phyloP scores from a whole-genome alignment of 768 basidiomycete genomes.

The Floccularia luteovirens region DNA sequence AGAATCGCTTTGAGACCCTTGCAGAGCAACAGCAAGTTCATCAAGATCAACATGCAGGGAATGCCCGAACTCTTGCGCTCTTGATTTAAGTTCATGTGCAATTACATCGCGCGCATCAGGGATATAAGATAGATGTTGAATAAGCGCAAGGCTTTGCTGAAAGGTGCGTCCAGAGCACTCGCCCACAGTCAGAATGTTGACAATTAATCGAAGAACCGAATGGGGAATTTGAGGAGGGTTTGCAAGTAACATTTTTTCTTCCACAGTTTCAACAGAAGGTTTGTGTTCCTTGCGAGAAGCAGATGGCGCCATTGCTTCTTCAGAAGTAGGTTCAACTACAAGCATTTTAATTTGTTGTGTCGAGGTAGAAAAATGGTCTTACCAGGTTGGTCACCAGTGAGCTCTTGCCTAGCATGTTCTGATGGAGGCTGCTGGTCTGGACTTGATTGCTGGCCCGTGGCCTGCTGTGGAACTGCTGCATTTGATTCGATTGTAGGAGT shows the following conservation, averaged over 20 bases:
- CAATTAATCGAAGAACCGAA: slow-evolving; percentile 79
- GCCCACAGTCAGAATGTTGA: slow-evolving; percentile 95
- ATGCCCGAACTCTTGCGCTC: slow-evolving; percentile 85
- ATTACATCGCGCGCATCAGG: slow-evolving; percentile 86
- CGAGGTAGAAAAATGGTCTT: too few relatives aligned
- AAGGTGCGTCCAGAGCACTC: slow-evolving; percentile 97
- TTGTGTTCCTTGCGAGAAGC: slow-evolving; percentile 14
- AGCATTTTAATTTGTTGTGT: too few relatives aligned
- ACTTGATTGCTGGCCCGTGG: too few relatives aligned
- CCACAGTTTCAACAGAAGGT: slow-evolving; percentile 25
- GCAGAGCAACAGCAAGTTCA: slow-evolving; percentile 60
- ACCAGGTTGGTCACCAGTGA: too few relatives aligned
- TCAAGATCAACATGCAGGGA: slow-evolving; percentile 70
- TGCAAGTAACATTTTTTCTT: slow-evolving; percentile 49
- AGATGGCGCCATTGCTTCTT: slow-evolving; percentile 4
- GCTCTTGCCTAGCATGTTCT: too few relatives aligned
- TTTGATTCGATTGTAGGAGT: too few relatives aligned
- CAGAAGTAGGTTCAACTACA: slow-evolving; percentile 2
- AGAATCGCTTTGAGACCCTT: slow-evolving; percentile 44
- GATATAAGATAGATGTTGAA: slow-evolving; percentile 86
- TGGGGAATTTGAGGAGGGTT: slow-evolving; percentile 83
- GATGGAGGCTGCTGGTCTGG: too few relatives aligned
- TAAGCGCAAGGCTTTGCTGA: slow-evolving; percentile 84
- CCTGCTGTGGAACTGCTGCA: too few relatives aligned
- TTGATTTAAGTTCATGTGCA: slow-evolving; percentile 76